Evolutionary conservation across 164 flowering plant species (phyloP), one percentile per base, ranked within the genome.

Genomic region (Houttuynia cordata): DNA sequence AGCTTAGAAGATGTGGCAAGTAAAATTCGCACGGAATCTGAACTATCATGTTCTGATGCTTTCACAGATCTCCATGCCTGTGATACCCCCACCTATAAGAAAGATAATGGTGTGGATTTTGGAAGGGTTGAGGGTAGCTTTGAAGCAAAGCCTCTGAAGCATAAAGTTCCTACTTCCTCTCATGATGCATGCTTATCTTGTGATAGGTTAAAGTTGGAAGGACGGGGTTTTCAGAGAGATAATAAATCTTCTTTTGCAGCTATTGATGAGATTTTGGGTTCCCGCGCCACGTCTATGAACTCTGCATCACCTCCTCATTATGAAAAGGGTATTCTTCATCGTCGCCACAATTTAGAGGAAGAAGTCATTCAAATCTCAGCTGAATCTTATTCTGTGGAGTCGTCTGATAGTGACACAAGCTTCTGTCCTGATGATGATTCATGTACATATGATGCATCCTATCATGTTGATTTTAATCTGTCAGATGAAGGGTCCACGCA

Each of bases 241-340:
- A 68, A 21, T 22, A 24, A 51, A 10, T 69, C 65, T 34, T 61
- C 75, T 3, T 47, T 75, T 67, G 62, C 67, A 62, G 73, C 80
- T 7, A 69, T 75, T 56, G 80, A 75, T 70, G 75, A 78, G 71
- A 72, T 64, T 53, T 59, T 71, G 62, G 88, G 71, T 53, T 70
- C 82, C 17, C 71, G 41, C 62, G 75, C 82, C 41, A 74, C 79
- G 20, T 80, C 80, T 58, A 67, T 59, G 58, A 62, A 22, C 65
- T 82, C 78, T 55, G 75, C 78, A 54, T 93, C 97, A 21, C 97
- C 99, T 8, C 97, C 99, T 64, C 92, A 88, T 59, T 93, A 86
- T 74, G 76, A 78, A 70, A 83, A 80, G 73, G 94, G 83, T 69
- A 78, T 93, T 62, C 71, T 93, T 68, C 90, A 85, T 62, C 95